Evolutionary conservation across 257 asterid species (phyloP), one percentile per base, ranked within the genome.

Genomic region (Jacaranda mimosifolia): DNA sequence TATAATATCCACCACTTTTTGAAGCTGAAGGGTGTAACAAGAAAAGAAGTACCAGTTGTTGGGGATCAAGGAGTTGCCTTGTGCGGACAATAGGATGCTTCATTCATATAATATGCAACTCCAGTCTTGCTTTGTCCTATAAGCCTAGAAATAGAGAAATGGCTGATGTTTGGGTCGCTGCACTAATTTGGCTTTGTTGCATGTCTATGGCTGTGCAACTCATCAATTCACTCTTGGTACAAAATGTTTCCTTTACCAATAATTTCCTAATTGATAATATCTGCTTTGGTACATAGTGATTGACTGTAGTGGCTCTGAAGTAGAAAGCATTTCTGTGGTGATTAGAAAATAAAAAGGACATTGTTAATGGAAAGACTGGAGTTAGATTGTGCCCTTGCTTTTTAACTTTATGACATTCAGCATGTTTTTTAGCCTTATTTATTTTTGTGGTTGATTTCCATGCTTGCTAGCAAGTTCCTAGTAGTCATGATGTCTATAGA

Each of bases 321-420:
- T 46, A 45, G 62, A 68, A 70, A 70, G 52, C 15, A 55, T 71
- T 32, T 19, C 19, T 56, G 17, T 55, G 26, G 65, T 71, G 66
- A 14, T 32, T 26, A 26, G 18, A 62, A 32, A 14, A 62, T 36
- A 62, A 36, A 13, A 62, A 14, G 5, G 7, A 26, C 32, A 36
- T 36, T 62, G 8, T 62, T 62, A 58, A 35, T 62, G 43, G 1
- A 7, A 62, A 26, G 8, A 21, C 3, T 12, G 43, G 62, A 60
- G 66, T 21, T 35, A 9, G 66, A 13, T 35, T 35, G 6, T 13
- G 21, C 36, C 68, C 68, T 63, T 63, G 32, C 70, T 6, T 63
- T 35, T 63, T 40, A 7, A 39, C 70, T 63, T 21, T 63, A 15
- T n/a, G 32, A 39, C 0, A 19, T 38, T 63, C 12, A n/a, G 14